A percentile compares a stretch with the other conserved stretches of the same genome.
phyloP scores from a whole-genome alignment of 2,329 filamentous ascomycete genomes.

The Arthrobotrys musiformis region DNA sequence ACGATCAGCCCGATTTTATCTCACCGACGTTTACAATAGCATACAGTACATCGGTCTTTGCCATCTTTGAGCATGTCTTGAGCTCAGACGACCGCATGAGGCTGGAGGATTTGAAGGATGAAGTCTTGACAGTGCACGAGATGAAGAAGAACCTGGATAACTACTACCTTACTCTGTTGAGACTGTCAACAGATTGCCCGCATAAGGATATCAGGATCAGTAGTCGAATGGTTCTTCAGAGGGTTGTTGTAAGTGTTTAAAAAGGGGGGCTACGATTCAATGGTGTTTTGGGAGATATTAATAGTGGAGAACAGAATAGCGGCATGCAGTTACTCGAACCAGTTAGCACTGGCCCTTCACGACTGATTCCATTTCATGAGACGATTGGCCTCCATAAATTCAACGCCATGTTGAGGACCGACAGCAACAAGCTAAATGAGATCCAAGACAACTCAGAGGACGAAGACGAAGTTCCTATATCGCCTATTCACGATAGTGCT shows the following conservation, averaged over 20 bases:
- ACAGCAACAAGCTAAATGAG: constrained; percentile 46
- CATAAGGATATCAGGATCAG: constrained; percentile 57
- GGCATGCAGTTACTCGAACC: constrained; percentile 57
- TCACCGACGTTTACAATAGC: constrained; percentile 54
- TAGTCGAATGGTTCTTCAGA: constrained; percentile 57
- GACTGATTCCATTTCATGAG: constrained; percentile 57
- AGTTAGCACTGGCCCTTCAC: constrained; percentile 56
- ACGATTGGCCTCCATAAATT: constrained; percentile 56
- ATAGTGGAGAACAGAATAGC: constrained; percentile 46
- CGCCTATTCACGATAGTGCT: constrained; percentile 35
- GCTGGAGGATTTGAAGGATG: constrained; percentile 55
- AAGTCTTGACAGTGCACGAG: constrained; percentile 57
- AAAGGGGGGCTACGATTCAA: background rate
- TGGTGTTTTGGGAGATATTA: background rate
- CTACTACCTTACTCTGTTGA: constrained; percentile 57
- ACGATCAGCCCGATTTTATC: constrained; percentile 40
- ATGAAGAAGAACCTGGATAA: constrained; percentile 59
- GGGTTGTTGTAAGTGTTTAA: constrained; percentile 54
- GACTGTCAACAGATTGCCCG: constrained; percentile 58
- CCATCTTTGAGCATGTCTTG: constrained; percentile 37
- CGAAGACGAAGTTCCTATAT: constrained; percentile 52
- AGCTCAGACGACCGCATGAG: constrained; percentile 42
- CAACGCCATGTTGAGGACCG: constrained; percentile 37
- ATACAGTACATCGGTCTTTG: constrained; percentile 36
- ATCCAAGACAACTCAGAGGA: constrained; percentile 46